Conservation (phyloP, 495 filamentous ascomycete genomes). For the Annulohypoxylon stygium region DNA sequence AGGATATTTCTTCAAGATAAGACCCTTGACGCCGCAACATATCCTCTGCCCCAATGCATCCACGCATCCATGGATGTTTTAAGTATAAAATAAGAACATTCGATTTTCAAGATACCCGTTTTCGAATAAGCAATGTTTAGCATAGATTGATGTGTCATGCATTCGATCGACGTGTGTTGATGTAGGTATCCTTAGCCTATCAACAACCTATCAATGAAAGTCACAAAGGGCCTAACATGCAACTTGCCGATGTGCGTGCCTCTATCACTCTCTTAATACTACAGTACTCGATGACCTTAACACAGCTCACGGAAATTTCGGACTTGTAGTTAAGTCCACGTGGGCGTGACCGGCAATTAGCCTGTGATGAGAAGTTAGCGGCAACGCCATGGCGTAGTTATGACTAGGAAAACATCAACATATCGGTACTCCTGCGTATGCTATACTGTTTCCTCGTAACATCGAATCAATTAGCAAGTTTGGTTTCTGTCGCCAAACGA, state of each 20-base stretch:
- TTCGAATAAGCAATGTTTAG: conserved; percentile 26
- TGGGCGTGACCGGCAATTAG: neutral
- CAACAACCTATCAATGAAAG: conserved; percentile 33
- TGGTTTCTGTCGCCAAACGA: neutral
- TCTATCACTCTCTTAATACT: conserved; percentile 1
- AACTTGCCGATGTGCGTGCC: conserved; percentile 25
- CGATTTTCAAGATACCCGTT: conserved; percentile 7
- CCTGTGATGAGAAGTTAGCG: neutral
- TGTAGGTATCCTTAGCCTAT: conserved; percentile 34
- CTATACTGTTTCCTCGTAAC: neutral
- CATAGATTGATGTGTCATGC: conserved; percentile 29
- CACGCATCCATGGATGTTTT: neutral
- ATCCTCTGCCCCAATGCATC: neutral
- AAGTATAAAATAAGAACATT: neutral
- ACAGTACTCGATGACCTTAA: neutral
- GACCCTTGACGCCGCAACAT: neutral
- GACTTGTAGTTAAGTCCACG: neutral
- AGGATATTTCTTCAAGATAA: neutral
- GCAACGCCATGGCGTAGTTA: conserved; percentile 15
- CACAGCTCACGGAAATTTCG: neutral
- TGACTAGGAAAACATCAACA: neutral
- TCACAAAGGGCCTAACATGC: conserved; percentile 18
- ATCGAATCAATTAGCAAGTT: neutral
- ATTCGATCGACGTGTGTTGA: conserved; percentile 25
- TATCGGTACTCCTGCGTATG: neutral